phyloP scores from a whole-genome alignment of 2,329 filamentous ascomycete genomes.

The Xylaria sp. region DNA sequence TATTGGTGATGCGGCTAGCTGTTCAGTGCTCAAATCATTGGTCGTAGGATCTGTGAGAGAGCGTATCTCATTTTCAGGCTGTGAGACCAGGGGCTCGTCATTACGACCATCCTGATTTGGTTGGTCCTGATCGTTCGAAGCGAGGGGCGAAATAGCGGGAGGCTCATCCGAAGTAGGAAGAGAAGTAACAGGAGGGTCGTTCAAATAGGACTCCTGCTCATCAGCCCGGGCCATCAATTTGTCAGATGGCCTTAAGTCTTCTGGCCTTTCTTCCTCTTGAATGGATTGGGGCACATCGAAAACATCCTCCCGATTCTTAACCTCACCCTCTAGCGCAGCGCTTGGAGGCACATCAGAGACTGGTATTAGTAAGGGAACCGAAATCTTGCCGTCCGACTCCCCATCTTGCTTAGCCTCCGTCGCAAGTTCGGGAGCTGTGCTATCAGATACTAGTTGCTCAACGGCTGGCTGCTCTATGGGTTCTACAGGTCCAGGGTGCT shows the following conservation, averaged over 20 bases:
- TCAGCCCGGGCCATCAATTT: background rate
- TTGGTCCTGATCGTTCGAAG: conserved; percentile 1
- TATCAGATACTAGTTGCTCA: conserved; percentile 22
- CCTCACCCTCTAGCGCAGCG: conserved; percentile 5
- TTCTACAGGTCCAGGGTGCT: conserved; percentile 18
- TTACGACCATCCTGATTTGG: conserved; percentile 23
- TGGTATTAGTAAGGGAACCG: conserved; percentile 28
- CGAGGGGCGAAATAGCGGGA: background rate
- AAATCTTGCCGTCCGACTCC: conserved; percentile 46
- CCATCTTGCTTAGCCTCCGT: conserved; percentile 43
- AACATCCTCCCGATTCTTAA: conserved; percentile 13
- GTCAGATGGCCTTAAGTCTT: background rate
- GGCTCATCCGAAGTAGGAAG: background rate
- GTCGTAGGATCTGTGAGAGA: background rate
- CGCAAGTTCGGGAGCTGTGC: conserved; percentile 22
- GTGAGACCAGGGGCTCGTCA: background rate
- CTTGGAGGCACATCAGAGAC: background rate
- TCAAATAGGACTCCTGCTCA: background rate
- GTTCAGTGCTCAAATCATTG: background rate
- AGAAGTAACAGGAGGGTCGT: background rate
- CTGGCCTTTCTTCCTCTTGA: background rate
- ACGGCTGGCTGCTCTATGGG: conserved; percentile 9
- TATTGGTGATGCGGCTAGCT: background rate
- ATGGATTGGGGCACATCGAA: background rate
- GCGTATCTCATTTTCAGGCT: background rate